Base-by-base conservation (phyloP, 1,284 basidiomycete species). In the Hemileia vastatrix region DNA sequence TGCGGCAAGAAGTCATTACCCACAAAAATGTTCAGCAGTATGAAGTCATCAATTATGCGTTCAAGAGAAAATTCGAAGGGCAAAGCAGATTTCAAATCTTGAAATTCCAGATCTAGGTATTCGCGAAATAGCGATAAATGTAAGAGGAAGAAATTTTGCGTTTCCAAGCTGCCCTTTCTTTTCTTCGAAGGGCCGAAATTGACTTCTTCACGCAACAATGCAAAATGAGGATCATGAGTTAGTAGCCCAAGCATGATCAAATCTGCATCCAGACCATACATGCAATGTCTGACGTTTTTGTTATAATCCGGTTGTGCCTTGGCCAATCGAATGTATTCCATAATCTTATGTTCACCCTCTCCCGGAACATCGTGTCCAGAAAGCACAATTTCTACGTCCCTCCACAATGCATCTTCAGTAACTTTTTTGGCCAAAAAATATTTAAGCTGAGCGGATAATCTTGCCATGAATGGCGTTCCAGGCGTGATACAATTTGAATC, bases 401-500 rank as follows among this genome's bases (percentile, higher is more conserved):
- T 81, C 95, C 94, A 98, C 74, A 90, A 86, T 9, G 92, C 84
- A 74, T 96, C 92, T 74, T 96, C 92, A 0, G 86, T 84, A 31
- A 95, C 93, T 80, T 94, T 93, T 82, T 95, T 95, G 77, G 91
- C 90, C 65, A 98, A 82, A 71, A 96, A 98, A 77, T 98, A 98
- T 53, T 86, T 86, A 67, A 98, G 81, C 74, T 97, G 94, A 52
- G 83, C 84, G 6, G 92, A 94, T 31, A 98, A 80, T 64, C 85
- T 83, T 9, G 85, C 83, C 94, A 97, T 97, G 79, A 97, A 97
- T 2, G 85, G 84, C 6, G 94, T 97, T 19, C 92, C 90, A 65
- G 94, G 94, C 4, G 94, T 98, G 72, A 98, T 98, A 78, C 91
- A 96, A 77, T 98, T 98, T 67, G 89, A 93, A 77, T 98, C 95